Percentiles rank a stretch among this genome's conserved stretches.
Conservation (phyloP, 106 monocot genomes). For the Dioscorea dumetorum region DNA sequence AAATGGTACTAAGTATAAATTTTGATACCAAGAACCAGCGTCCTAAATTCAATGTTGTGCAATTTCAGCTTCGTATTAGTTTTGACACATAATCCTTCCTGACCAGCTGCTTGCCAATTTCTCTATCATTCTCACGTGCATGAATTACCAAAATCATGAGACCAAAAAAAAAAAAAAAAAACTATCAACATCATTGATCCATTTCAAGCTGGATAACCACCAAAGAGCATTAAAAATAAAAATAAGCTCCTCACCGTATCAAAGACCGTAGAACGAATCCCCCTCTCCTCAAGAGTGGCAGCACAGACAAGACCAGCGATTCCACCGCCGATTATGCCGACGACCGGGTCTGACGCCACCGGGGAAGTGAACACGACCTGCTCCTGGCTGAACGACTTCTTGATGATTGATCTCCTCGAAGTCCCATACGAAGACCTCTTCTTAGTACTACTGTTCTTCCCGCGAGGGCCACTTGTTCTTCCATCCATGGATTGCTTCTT, state of each 20-base stretch:
- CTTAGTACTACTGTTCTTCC: neutral
- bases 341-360: slow-evolving; percentile 35
- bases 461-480: neutral
- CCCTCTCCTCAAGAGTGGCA: slow-evolving; percentile 47
- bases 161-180: neutral
- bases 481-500: neutral
- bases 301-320: slow-evolving; percentile 80
- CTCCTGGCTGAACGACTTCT: slow-evolving; percentile 91
- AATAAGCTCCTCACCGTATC: slow-evolving; percentile 47
- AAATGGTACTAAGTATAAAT: too few species aligned
- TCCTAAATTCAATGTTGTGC: too few species aligned
- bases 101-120: too few species aligned
- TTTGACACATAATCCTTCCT: neutral
- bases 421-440: slow-evolving; percentile 37
- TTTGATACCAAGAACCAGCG: too few species aligned
- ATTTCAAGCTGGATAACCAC: neutral
- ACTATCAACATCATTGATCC: neutral
- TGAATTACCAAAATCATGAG: neutral
- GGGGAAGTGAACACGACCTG: slow-evolving; percentile 79
- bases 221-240: neutral
- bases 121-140: neutral
- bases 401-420: slow-evolving; percentile 65
- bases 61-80: neutral
- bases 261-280: slow-evolving; percentile 77
- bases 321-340: slow-evolving; percentile 92